Percentiles rank a stretch among this genome's conserved stretches.
These are phyloP conservation scores for Cercospora sojina DNA, from an alignment of 2,329 filamentous ascomycete species.

Conservation along the genomic window DNA sequence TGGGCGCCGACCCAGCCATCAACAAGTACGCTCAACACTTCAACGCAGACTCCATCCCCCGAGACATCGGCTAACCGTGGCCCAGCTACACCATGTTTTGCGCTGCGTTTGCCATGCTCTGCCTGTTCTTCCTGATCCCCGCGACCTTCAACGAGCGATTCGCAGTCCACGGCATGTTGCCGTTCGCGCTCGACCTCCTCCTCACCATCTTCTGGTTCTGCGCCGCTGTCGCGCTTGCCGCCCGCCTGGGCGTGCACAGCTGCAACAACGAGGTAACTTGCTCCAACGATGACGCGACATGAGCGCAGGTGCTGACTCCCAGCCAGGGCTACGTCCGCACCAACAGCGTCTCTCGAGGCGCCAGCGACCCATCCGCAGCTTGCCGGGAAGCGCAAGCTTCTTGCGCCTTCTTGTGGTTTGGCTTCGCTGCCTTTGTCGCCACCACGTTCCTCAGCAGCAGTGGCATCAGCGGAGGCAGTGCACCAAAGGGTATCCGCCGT, in stretches of 20 bases:
- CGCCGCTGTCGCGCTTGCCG: constrained; percentile 67
- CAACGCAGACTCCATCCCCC: not conserved
- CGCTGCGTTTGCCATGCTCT: constrained; percentile 64
- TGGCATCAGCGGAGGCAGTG: constrained; percentile 53
- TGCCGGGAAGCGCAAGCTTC: constrained; percentile 75
- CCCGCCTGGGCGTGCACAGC: constrained; percentile 66
- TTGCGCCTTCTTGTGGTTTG: constrained; percentile 76
- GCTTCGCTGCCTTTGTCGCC: constrained; percentile 62
- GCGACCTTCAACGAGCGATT: constrained; percentile 56
- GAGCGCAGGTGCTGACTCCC: not conserved
- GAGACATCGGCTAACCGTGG: not conserved
- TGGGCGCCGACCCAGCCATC: constrained; percentile 46
- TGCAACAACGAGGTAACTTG: constrained; percentile 60
- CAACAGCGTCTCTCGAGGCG: constrained; percentile 48
- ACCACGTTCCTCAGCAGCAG: constrained; percentile 57
- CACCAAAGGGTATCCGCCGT: constrained; percentile 47
- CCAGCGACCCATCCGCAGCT: constrained; percentile 57
- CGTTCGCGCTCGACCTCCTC: constrained; percentile 58
- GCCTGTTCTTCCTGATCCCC: constrained; percentile 61
- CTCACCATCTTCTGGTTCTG: constrained; percentile 70
- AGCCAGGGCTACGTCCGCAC: constrained; percentile 40
- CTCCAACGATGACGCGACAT: not conserved
- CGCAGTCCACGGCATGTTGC: constrained; percentile 51
- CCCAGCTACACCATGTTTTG: constrained; percentile 61
- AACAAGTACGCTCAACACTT: constrained; percentile 48